Evolutionary conservation across 2,329 filamentous ascomycete species (phyloP), one percentile per base, ranked within the genome.

Genomic region (Cladorrhinum sp.): DNA sequence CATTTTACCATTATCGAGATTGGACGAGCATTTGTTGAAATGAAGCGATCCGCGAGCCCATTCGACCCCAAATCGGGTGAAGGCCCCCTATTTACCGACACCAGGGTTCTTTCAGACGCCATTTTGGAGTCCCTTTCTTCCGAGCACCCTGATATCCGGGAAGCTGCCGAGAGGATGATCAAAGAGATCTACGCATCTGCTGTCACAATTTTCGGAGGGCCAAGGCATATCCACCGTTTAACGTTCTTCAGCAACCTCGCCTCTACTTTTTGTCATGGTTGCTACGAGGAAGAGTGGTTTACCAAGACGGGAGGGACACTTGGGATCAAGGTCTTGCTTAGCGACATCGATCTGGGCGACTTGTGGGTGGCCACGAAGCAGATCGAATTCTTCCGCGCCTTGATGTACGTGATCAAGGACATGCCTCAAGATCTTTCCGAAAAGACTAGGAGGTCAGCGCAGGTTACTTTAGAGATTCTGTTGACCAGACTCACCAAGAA

Each of bases 271-370:
- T 95, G 91, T 68, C 95, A 99, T 72, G 92, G 91, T 65, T 99
- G 95, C 73, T 93, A 97, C 69, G 92, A 95, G 69, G 93, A 99
- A 73, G 95, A 99, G 69, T 99, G 96, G 95, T 99, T 96, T 71
- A 93, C 93, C 56, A 99, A 99, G 76, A 90, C 92, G 38, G 95
- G 93, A 53, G 95, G 95, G 41, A 93, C 90, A 57, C 78, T 93
- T 20, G 96, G 96, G 58, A 97, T 99, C 69, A 89, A 91, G 69
- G 88, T 96, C 59, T 78, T 99, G 60, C 87, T 93, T 29, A 93
- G 91, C 1, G 89, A 93, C 67, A 79, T 98, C 58, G 87, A 93
- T 57, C 81, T 99, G 51, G 92, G 92, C 48, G 90, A 96, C 69
- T 73, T 79, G 1, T 99, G 95, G 92, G 81, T 99, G 32, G 81